Evolutionary conservation across 1,284 basidiomycete species (phyloP).

Genomic region (Sanghuangporus weigelae): DNA sequence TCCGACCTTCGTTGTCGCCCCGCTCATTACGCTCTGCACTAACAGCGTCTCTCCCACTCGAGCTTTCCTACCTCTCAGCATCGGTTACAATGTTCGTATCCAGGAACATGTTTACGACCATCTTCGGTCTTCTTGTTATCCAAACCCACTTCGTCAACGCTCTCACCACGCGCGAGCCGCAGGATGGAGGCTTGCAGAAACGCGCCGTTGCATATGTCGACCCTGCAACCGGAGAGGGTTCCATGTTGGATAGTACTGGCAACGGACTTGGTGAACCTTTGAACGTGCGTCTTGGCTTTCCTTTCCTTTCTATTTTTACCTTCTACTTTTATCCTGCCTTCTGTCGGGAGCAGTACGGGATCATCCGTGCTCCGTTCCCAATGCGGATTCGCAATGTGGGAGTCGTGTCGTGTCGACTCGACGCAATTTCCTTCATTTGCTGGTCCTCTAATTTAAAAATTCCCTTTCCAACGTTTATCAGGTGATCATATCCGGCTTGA

Average conservation of each 20-base stretch:
- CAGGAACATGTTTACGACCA: not conserved
- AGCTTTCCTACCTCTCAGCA: too few relatives aligned
- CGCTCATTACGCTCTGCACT: not conserved
- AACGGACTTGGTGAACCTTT: conserved; percentile 60
- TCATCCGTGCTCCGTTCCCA: not conserved
- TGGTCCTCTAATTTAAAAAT: too few relatives aligned
- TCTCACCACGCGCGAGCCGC: not conserved
- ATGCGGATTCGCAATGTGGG: too few relatives aligned
- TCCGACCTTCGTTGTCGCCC: not conserved
- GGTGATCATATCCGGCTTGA: conserved; percentile 35
- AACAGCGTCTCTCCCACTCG: not conserved
- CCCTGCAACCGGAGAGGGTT: conserved; percentile 43
- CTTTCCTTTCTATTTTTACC: too few relatives aligned
- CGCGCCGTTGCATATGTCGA: conserved; percentile 36
- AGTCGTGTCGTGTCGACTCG: too few relatives aligned
- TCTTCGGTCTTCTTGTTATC: not conserved
- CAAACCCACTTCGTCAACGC: not conserved
- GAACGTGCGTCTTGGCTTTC: conserved; percentile 42
- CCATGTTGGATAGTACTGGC: conserved; percentile 44
- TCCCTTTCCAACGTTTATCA: too few relatives aligned
- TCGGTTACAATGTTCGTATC: not conserved
- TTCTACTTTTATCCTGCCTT: not conserved
- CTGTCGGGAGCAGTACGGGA: not conserved
- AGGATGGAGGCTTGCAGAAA: not conserved
- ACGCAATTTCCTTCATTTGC: not conserved